Percentiles rank a stretch among this genome's conserved stretches.
Conservation (phyloP, 2,329 filamentous ascomycete genomes). For the Ophiostoma sp. region DNA sequence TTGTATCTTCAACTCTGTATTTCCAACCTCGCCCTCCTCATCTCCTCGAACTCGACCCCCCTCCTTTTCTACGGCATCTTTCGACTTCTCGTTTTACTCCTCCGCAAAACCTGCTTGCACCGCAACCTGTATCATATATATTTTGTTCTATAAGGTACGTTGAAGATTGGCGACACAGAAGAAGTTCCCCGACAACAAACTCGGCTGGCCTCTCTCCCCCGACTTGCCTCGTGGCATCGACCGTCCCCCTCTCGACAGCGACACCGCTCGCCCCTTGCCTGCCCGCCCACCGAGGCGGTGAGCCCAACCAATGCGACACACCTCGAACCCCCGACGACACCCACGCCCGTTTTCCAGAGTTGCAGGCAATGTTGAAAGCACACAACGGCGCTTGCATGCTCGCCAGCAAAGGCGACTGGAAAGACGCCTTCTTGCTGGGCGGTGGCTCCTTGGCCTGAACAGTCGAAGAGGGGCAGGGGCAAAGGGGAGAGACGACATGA, state of each 20-base stretch:
- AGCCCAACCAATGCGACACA: background rate
- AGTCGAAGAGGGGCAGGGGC: background rate
- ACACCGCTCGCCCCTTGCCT: background rate
- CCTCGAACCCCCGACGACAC: background rate
- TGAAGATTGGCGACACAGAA: background rate
- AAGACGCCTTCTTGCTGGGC: background rate
- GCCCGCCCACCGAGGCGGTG: constrained; percentile 12
- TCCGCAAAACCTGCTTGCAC: background rate
- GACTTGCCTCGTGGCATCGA: background rate
- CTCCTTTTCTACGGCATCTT: constrained; percentile 3
- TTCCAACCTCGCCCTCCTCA: constrained; percentile 1
- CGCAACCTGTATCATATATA: constrained; percentile 32
- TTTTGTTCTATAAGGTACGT: constrained; percentile 30
- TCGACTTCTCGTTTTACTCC: background rate
- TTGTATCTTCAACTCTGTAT: constrained; percentile 13
- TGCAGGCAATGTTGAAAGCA: background rate
- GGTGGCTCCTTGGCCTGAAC: background rate
- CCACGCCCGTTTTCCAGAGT: background rate
- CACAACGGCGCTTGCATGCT: background rate
- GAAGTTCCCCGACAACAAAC: background rate
- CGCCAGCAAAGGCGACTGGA: background rate
- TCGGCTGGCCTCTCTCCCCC: background rate
- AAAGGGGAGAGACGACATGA: background rate
- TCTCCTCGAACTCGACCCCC: background rate
- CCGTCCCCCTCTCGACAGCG: constrained; percentile 7